Base-by-base conservation (phyloP, 768 basidiomycete species). In the Xerocomellus dryophilus region DNA sequence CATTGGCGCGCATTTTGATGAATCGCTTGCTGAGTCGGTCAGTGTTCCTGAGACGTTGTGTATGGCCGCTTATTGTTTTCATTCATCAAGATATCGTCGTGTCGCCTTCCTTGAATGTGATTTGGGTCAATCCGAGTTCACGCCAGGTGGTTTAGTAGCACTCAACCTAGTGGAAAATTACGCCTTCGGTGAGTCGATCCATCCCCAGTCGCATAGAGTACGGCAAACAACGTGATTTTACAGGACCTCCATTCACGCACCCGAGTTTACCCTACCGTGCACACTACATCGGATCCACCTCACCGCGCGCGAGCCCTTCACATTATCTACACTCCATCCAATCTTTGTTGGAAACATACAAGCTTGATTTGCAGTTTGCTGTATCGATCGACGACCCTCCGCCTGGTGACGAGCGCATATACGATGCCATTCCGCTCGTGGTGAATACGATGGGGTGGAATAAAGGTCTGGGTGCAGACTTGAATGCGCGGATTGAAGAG, bases 371-470 rank as follows among this genome's bases (percentile, higher is more conserved):
- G 5, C 85, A 85, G 58, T 77, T 75, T 47, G 73, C 78, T 1
- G 61, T 66, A 1, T 50, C 69, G 6, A 66, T 44, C 40, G 65
- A 67, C 7, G 66, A 69, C 4, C 69, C 71, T 6, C 54, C 69
- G 1, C 48, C 50, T 15, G 65, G 45, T 0, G 73, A 76, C 42
- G 57, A 58, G 29, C 76, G 80, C 39, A 78, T 87, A 21, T 61
- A 66, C 7, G 83, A 87, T 45, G 56, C 72, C 25, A 81, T 94
- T 5, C 96, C 96, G 0, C 81, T 98, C 17, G 82, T 98, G 15
- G 81, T 98, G 48, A 99, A 98, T 67, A 98, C 91, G 0, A 95
- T 96, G 84, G 96, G 96, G 2, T 99, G 96, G 96, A 81, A 81
- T 6, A 98, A 95, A 67, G 96, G 96, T 7, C 81, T 97, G 3